Conservation (phyloP, 2,329 filamentous ascomycete species). For the Periconia sp. region DNA sequence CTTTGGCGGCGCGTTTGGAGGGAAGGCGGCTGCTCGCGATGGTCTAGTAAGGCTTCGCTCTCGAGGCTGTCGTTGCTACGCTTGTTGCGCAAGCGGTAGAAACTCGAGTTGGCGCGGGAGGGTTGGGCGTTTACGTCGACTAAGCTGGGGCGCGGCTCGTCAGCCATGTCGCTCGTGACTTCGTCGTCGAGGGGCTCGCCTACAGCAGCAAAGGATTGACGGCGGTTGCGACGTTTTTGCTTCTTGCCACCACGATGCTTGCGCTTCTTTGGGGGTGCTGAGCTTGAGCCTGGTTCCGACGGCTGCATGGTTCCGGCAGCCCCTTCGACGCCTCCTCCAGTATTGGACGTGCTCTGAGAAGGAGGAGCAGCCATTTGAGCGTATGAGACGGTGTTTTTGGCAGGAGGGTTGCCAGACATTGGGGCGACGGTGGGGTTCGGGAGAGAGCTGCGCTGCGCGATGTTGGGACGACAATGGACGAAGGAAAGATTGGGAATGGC, state of each 20-base stretch:
- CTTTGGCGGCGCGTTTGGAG: slow-evolving; percentile 47
- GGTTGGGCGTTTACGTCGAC: slow-evolving; percentile 38
- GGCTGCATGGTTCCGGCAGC: neutral
- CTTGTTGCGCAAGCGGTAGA: slow-evolving; percentile 60
- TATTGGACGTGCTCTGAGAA: no score
- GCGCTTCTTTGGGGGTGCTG: slow-evolving; percentile 60
- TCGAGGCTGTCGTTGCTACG: slow-evolving; percentile 85
- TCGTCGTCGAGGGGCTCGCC: slow-evolving; percentile 51
- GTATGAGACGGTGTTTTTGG: neutral
- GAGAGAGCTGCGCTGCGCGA: no score
- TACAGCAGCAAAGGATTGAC: slow-evolving; percentile 74
- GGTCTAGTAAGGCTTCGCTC: slow-evolving; percentile 84
- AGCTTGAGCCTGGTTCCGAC: neutral
- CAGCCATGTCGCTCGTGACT: slow-evolving; percentile 49
- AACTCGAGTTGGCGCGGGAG: slow-evolving; percentile 48
- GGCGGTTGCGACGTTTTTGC: slow-evolving; percentile 74
- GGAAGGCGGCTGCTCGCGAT: slow-evolving; percentile 59
- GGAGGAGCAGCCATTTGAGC: neutral
- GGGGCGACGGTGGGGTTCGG: neutral
- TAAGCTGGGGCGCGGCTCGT: slow-evolving; percentile 55
- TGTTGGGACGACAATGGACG: neutral
- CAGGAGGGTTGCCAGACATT: neutral
- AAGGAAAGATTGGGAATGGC: neutral
- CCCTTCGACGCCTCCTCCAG: no score
- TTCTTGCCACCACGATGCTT: slow-evolving; percentile 78